A percentile compares a stretch with the other conserved stretches of the same genome.
Evolutionary conservation across 2,329 filamentous ascomycete species (phyloP).

Genomic region (Penicillium sp.): DNA sequence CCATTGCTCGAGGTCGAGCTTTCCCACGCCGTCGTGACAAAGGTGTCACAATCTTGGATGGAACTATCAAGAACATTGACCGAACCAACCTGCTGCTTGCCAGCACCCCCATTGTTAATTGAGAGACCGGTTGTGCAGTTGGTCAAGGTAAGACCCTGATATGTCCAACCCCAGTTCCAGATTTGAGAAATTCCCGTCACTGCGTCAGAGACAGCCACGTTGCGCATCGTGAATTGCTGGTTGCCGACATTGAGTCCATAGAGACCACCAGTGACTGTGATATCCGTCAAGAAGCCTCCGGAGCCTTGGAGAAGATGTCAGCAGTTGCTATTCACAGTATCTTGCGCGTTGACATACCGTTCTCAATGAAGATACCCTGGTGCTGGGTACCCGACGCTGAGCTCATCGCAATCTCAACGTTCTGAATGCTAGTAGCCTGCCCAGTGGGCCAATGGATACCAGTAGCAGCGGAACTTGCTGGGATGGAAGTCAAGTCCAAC

Average conservation of each 20-base stretch:
- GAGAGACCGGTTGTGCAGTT: slow-evolving; percentile 57
- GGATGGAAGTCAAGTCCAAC: slow-evolving; percentile 55
- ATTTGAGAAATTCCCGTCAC: slow-evolving; percentile 58
- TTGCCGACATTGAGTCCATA: slow-evolving; percentile 63
- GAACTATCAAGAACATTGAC: slow-evolving; percentile 60
- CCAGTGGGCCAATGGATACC: slow-evolving; percentile 58
- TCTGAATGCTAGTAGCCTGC: slow-evolving; percentile 62
- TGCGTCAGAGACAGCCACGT: slow-evolving; percentile 55
- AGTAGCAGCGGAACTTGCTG: slow-evolving; percentile 31
- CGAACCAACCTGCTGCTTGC: slow-evolving; percentile 54
- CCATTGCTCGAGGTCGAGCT: slow-evolving; percentile 48
- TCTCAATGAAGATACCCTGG: slow-evolving; percentile 62
- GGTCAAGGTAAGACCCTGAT: slow-evolving; percentile 52
- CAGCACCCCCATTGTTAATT: slow-evolving; percentile 47
- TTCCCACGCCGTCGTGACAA: slow-evolving; percentile 51
- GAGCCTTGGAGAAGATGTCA: slow-evolving; percentile 41
- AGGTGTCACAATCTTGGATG: slow-evolving; percentile 53
- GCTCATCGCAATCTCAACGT: slow-evolving; percentile 62
- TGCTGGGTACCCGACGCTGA: slow-evolving; percentile 50
- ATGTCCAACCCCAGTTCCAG: slow-evolving; percentile 64
- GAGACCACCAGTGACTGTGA: slow-evolving; percentile 62
- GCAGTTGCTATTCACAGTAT: background rate
- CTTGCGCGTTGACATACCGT: slow-evolving; percentile 37
- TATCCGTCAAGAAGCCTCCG: slow-evolving; percentile 61
- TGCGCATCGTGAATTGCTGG: slow-evolving; percentile 65